These are phyloP conservation scores for Tetrapyrgos nigripes DNA, from an alignment of 1,284 basidiomycete genomes.

Conservation along the genomic window DNA sequence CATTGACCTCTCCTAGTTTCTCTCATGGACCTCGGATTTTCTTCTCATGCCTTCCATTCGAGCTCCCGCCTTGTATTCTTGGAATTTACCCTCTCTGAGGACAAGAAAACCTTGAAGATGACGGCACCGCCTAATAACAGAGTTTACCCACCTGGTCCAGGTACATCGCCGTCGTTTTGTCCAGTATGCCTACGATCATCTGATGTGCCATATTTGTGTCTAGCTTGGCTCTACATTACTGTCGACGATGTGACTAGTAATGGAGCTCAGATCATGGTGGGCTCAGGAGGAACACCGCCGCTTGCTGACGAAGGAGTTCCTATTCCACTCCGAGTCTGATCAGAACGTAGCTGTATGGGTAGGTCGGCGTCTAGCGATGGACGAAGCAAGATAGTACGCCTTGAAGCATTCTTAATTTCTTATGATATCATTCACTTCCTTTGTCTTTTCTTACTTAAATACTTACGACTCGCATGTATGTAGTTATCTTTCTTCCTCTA, in stretches of 20 bases:
- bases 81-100: conserved; percentile 39
- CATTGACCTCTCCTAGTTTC: conserved; percentile 41
- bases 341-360: too few relatives aligned
- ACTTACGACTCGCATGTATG: too few relatives aligned
- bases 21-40: conserved; percentile 56
- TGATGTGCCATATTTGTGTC: conserved; percentile 6
- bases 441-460: too few relatives aligned
- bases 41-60: conserved; percentile 52
- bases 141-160: conserved; percentile 60
- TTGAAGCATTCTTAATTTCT: too few relatives aligned
- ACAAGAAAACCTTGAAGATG: conserved; percentile 46
- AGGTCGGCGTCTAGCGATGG: too few relatives aligned
- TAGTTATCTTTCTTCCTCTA: too few relatives aligned
- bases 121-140: conserved; percentile 50
- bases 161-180: conserved; percentile 19
- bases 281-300: conserved; percentile 39
- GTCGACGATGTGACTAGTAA: conserved; percentile 55
- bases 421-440: too few relatives aligned
- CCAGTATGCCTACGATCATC: not conserved
- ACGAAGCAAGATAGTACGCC: too few relatives aligned
- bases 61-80: conserved; percentile 54
- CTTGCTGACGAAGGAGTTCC: conserved; percentile 7
- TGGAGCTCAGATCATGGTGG: conserved; percentile 52
- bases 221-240: conserved; percentile 42
- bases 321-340: too few relatives aligned